Percentiles rank a stretch among this genome's conserved stretches.
phyloP scores from a whole-genome alignment of 75 land plant genomes.

The Picea glauca region DNA sequence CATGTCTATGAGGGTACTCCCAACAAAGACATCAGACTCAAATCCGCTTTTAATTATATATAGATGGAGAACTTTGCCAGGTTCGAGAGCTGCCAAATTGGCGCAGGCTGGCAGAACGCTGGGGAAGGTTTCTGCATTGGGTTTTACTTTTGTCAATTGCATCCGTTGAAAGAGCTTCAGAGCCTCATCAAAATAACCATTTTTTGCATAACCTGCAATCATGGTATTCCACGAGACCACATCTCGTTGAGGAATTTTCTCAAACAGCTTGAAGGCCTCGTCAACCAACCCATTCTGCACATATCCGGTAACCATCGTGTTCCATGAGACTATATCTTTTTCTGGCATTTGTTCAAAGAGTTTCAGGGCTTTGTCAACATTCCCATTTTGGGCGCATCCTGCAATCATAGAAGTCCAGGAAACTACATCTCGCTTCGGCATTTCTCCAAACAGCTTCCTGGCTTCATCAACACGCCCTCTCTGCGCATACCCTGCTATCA shows the following conservation, averaged over 20 bases:
- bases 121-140: too few relatives aligned
- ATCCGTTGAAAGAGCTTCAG: too few relatives aligned
- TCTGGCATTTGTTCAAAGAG: slow-evolving; percentile 1
- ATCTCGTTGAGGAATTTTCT: too few relatives aligned
- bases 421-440: background rate
- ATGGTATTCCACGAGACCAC: too few relatives aligned
- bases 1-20: slow-evolving; percentile 6
- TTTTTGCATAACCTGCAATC: too few relatives aligned
- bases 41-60: background rate
- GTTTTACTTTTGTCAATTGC: too few relatives aligned
- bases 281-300: background rate
- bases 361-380: background rate
- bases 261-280: too few relatives aligned
- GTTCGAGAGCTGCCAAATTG: background rate
- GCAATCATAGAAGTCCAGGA: slow-evolving; percentile 3
- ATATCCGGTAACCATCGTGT: background rate
- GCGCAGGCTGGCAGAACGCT: background rate
- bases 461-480: background rate
- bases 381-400: background rate
- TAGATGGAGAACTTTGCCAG: background rate
- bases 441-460: background rate
- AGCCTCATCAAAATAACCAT: too few relatives aligned
- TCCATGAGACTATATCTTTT: background rate
- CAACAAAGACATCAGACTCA: background rate
- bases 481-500: slow-evolving; percentile 2